phyloP scores from a whole-genome alignment of 2,329 filamentous ascomycete species.

The Xylariaceae sp. region DNA sequence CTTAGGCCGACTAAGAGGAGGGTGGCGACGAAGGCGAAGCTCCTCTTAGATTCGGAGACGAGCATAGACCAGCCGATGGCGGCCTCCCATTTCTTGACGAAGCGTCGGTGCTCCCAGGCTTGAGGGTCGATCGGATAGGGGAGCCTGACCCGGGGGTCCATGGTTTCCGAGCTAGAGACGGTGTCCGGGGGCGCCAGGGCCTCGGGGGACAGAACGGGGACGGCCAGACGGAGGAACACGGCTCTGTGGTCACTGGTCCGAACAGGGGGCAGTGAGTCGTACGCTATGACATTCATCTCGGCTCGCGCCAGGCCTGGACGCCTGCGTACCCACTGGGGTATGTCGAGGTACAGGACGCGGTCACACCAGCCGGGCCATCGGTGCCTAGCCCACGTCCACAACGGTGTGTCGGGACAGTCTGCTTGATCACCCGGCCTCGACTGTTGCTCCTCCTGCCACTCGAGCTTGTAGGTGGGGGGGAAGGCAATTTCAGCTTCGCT shows the following conservation, averaged over 20 bases:
- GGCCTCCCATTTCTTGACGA: conserved; percentile 29
- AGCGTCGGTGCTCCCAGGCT: conserved; percentile 45
- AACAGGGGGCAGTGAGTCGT: conserved; percentile 71
- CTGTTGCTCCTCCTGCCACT: conserved; percentile 3
- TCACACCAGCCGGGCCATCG: conserved; percentile 94
- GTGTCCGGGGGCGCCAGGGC: conserved; percentile 34
- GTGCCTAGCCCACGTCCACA: conserved; percentile 72
- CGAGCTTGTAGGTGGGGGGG: conserved; percentile 92
- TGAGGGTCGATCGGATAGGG: conserved; percentile 50
- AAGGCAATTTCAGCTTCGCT: conserved; percentile 70
- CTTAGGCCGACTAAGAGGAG: conserved; percentile 38
- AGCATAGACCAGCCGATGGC: conserved; percentile 51
- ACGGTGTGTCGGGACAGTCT: conserved; percentile 32
- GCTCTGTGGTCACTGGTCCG: conserved; percentile 83
- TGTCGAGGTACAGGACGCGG: conserved; percentile 72
- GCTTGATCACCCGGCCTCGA: conserved; percentile 19
- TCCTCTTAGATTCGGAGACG: conserved; percentile 49
- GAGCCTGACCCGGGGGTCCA: conserved; percentile 31
- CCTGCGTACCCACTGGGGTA: conserved; percentile 52
- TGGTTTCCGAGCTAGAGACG: neutral
- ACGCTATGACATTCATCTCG: conserved; percentile 52
- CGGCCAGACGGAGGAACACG: conserved; percentile 64
- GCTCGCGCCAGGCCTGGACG: conserved; percentile 21
- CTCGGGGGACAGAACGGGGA: conserved; percentile 52
- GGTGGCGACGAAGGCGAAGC: conserved; percentile 41